Conservation (phyloP, 371 early-diverging fungal genomes). For the Apophysomyces ossiformis region DNA sequence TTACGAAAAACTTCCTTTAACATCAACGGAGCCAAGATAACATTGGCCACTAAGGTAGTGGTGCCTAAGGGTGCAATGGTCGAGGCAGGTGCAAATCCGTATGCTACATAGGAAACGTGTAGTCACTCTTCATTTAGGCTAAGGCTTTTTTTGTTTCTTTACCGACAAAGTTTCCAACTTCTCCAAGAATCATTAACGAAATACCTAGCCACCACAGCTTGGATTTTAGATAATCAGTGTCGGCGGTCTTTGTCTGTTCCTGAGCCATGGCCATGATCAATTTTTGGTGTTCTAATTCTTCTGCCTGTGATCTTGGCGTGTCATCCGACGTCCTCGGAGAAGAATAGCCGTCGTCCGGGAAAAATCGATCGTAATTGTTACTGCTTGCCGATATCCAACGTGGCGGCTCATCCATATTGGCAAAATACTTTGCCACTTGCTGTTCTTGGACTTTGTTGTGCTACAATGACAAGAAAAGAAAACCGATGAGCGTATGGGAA, state of each 20-base stretch:
- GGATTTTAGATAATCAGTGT: slow-evolving; percentile 60
- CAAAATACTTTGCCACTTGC: slow-evolving; percentile 50
- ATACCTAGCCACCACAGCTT: slow-evolving; percentile 80
- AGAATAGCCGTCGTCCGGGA: slow-evolving; percentile 56
- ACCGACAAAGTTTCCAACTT: slow-evolving; percentile 65
- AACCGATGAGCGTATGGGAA: background rate
- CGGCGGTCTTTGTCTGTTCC: slow-evolving; percentile 40
- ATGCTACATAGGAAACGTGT: slow-evolving; percentile 46
- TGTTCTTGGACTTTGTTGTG: slow-evolving; percentile 54
- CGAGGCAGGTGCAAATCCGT: slow-evolving; percentile 84
- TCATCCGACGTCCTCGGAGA: slow-evolving; percentile 55
- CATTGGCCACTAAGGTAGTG: slow-evolving; percentile 73
- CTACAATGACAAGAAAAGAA: slow-evolving; percentile 22
- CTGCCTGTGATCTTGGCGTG: slow-evolving; percentile 26
- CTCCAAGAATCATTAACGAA: slow-evolving; percentile 76
- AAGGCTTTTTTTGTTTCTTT: slow-evolving; percentile 11
- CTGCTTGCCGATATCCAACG: slow-evolving; percentile 41
- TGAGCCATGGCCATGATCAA: slow-evolving; percentile 50
- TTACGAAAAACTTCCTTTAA: slow-evolving; percentile 69
- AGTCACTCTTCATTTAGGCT: background rate
- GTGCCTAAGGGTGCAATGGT: slow-evolving; percentile 84
- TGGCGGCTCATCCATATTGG: slow-evolving; percentile 51
- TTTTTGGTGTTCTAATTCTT: slow-evolving; percentile 40
- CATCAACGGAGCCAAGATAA: slow-evolving; percentile 75
- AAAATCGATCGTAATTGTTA: slow-evolving; percentile 29